Percentiles rank a stretch among this genome's conserved stretches.
Conservation (phyloP, 306 rosid genomes). For the Glycine soja region DNA sequence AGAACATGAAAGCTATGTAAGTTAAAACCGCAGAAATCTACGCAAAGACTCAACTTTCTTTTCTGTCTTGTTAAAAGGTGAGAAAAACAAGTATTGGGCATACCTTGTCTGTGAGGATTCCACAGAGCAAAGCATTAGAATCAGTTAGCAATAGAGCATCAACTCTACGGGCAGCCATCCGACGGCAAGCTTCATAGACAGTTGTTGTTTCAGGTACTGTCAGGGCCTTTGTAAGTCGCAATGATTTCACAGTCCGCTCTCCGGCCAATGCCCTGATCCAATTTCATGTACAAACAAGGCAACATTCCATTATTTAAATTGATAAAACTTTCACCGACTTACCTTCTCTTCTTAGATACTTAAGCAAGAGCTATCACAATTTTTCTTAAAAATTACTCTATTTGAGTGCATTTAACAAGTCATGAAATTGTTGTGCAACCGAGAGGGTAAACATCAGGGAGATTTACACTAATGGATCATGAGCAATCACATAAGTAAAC, state of each 20-base stretch:
- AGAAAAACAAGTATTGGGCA: conserved; percentile 32
- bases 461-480: too few relatives aligned
- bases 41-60: neutral
- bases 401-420: conserved; percentile 31
- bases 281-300: conserved; percentile 41
- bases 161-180: conserved; percentile 96
- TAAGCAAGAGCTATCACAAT: conserved; percentile 13
- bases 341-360: conserved; percentile 29
- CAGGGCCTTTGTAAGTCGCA: conserved; percentile 89
- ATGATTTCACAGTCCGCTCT: conserved; percentile 89
- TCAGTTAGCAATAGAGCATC: conserved; percentile 94
- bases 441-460: too few relatives aligned
- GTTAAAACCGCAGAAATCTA: conserved; percentile 33
- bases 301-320: conserved; percentile 30
- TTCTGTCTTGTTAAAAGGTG: conserved; percentile 21
- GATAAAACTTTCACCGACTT: conserved; percentile 28
- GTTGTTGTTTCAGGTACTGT: conserved; percentile 91
- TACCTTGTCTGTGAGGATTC: conserved; percentile 99
- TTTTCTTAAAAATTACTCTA: conserved; percentile 6
- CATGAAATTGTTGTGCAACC: neutral
- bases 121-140: conserved; percentile 90
- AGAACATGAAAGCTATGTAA: conserved; percentile 28
- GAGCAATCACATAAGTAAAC: too few relatives aligned
- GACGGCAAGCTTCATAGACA: conserved; percentile 84
- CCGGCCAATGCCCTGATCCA: conserved; percentile 73